Evolutionary conservation across 208 protist genomes (phyloP).

Genomic region (Kentomonas sorsogonicus): DNA sequence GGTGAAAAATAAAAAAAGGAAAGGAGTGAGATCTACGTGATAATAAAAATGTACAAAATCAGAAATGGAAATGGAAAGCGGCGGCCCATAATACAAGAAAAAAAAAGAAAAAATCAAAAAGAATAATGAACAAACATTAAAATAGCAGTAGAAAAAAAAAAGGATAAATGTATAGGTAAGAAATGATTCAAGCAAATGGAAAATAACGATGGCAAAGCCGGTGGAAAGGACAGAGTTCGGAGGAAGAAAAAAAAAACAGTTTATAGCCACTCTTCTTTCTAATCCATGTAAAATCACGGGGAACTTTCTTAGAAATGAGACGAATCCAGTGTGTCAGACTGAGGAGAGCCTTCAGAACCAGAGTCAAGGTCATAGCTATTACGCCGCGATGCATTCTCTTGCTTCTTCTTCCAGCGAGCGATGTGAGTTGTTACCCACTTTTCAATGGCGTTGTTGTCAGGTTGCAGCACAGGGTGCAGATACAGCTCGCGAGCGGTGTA

Average conservation of each 20-base stretch:
- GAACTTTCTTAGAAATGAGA: constrained; percentile 5
- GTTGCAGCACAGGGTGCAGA: constrained; percentile 39
- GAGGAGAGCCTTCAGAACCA: not conserved
- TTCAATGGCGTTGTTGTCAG: constrained; percentile 31
- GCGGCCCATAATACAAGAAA: not conserved
- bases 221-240: no score
- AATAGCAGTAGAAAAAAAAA: not conserved
- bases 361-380: not conserved
- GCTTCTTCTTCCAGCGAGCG: constrained; percentile 14
- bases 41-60: no score
- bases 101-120: constrained; percentile 8
- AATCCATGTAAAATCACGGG: no score
- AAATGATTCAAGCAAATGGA: constrained; percentile 3
- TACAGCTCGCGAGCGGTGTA: constrained; percentile 38
- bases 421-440: constrained; percentile 40
- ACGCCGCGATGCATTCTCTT: constrained; percentile 8
- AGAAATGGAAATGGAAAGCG: no score
- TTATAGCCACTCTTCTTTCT: no score
- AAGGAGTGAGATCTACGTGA: not conserved
- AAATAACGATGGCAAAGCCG: no score
- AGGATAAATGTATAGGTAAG: not conserved
- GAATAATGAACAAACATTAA: constrained; percentile 7
- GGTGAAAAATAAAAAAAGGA: not conserved
- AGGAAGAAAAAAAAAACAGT: no score
- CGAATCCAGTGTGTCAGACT: constrained; percentile 12